Evolutionary conservation across 1,284 basidiomycete species (phyloP).

Genomic region (Chalciporus sp.): DNA sequence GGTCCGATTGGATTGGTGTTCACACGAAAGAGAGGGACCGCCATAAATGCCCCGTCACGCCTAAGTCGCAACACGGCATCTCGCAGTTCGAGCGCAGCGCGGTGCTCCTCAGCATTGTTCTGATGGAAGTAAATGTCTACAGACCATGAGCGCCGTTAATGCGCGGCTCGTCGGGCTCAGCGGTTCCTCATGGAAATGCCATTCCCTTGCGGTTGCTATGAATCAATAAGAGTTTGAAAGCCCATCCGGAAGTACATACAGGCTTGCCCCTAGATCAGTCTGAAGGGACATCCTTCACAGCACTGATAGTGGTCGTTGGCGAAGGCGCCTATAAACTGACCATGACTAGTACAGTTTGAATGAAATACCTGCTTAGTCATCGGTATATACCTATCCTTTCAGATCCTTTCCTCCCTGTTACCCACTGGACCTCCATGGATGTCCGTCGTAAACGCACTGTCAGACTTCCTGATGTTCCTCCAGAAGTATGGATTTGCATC

Average conservation of each 20-base stretch:
- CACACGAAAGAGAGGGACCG: slow-evolving; percentile 71
- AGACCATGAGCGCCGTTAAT: background rate
- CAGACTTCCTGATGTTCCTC: slow-evolving; percentile 29
- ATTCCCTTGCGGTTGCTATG: slow-evolving; percentile 50
- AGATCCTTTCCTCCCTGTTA: no score
- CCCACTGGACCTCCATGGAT: background rate
- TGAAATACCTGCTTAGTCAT: background rate
- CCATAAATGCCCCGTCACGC: slow-evolving; percentile 73
- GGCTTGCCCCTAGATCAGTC: slow-evolving; percentile 60
- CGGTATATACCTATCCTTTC: no score
- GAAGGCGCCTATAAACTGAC: no score
- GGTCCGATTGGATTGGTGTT: slow-evolving; percentile 64
- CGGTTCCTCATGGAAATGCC: slow-evolving; percentile 68
- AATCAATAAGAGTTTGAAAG: background rate
- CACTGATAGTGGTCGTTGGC: background rate
- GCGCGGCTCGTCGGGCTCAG: background rate
- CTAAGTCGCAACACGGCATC: slow-evolving; percentile 70
- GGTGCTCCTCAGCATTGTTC: slow-evolving; percentile 60
- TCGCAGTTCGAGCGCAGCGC: slow-evolving; percentile 64
- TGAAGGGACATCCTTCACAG: slow-evolving; percentile 34
- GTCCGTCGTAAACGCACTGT: background rate
- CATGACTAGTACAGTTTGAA: no score
- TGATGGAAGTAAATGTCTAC: slow-evolving; percentile 79
- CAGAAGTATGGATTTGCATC: slow-evolving; percentile 40
- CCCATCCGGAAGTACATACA: slow-evolving; percentile 32